Evolutionary conservation across 2,329 filamentous ascomycete genomes (phyloP), one percentile per base, ranked within the genome.

Genomic region (Alternaria solani): DNA sequence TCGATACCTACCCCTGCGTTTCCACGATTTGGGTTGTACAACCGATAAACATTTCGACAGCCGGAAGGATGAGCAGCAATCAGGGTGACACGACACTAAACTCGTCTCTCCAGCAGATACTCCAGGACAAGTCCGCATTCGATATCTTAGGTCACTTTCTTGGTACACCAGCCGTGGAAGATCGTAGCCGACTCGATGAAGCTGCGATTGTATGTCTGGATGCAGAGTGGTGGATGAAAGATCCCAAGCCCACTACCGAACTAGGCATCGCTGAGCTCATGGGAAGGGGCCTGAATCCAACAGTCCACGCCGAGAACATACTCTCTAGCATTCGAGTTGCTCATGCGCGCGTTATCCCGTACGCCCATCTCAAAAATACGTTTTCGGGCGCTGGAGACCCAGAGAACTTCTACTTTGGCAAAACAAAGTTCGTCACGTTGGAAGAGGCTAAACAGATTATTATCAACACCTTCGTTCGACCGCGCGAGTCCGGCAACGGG

Each of bases 211-310:
- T 68, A 36, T 61, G 52, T 25, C 47, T 66, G 11, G 61, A 66
- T 43, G 52, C 59, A 12, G 64, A 64, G 41, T 70, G 67, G 67
- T 69, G 60, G 60, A 56, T 65, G 28, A 60, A 61, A 9, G 53
- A 60, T 14, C 61, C 65, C 0, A 51, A 64, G 8, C 62, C 63
- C 3, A 66, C 60, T 3, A 71, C 64, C 2, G 69, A 70, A 51
- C 38, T 71, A 18, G 64, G 66, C 1, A 58, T 70, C 42, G 59
- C 63, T 7, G 62, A 66, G 32, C 56, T 70, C 1, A 38, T 57
- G 32, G 28, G 49, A 0, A 58, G 53, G n/a, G 55, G 59, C 4
- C 7, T 51, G 0, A 11, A 30, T 7, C 64, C 58, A 0, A 44
- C 32, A 1, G 32, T 47, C 1, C 62, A 65, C 18, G 59, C 60